A percentile compares a stretch with the other conserved stretches of the same genome.
phyloP scores from a whole-genome alignment of 2,329 filamentous ascomycete species.

The Conoideocrella luteorostrata region DNA sequence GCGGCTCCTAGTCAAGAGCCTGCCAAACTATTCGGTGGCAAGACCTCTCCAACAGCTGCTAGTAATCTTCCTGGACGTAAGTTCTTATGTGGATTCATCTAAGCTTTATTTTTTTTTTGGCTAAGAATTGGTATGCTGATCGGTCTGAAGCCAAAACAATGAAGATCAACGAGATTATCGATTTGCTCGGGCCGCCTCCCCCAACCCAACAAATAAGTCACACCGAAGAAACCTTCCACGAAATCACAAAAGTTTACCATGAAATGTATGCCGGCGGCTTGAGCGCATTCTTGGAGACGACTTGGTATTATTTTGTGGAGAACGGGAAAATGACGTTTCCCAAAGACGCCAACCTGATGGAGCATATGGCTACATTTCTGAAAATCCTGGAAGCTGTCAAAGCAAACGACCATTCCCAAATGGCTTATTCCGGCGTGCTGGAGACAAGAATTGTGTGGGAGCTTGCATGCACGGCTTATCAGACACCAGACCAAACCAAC shows the following conservation, averaged over 20 bases:
- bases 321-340: conserved; percentile 40
- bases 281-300: conserved; percentile 72
- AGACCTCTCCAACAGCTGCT: conserved; percentile 18
- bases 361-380: conserved; percentile 62
- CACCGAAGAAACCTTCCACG: conserved; percentile 48
- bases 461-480: conserved; percentile 45
- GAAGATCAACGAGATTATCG: conserved; percentile 67
- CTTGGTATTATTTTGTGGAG: conserved; percentile 63
- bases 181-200: conserved; percentile 51
- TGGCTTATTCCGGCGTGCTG: conserved; percentile 46
- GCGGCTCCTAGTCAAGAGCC: conserved; percentile 3
- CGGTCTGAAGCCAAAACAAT: conserved; percentile 41
- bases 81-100: conserved; percentile 16
- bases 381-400: conserved; percentile 43
- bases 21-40: conserved; percentile 11
- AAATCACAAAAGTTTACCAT: conserved; percentile 65
- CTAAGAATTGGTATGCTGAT: not conserved
- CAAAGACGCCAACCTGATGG: conserved; percentile 51
- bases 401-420: conserved; percentile 43
- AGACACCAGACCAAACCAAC: conserved; percentile 29
- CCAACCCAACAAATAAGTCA: conserved; percentile 48
- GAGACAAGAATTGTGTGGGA: conserved; percentile 57
- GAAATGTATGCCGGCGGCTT: conserved; percentile 71
- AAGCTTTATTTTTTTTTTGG: not conserved
- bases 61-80: conserved; percentile 42